These are phyloP conservation scores for Xanthoconium stramineum DNA, from an alignment of 768 basidiomycete species.

Conservation along the genomic window DNA sequence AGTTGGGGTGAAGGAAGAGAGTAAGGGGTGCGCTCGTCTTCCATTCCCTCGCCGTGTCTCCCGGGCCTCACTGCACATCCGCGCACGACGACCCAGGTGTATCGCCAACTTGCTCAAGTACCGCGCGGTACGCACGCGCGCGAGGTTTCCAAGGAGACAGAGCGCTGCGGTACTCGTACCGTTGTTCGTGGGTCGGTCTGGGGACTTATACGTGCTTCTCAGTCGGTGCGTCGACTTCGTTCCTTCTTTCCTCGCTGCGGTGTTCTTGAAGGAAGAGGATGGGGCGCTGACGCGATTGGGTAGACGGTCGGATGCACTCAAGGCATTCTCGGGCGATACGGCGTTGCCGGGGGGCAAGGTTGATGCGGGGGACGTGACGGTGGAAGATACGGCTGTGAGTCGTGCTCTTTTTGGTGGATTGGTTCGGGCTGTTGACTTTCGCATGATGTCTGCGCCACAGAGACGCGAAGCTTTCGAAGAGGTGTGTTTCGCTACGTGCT, in stretches of 20 bases:
- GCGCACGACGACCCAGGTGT: slow-evolving; percentile 10
- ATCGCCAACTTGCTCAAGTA: slow-evolving; percentile 26
- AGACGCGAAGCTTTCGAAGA: slow-evolving; percentile 89
- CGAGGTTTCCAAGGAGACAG: slow-evolving; percentile 50
- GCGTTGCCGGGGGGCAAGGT: slow-evolving; percentile 84
- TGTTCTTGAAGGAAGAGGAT: neutral
- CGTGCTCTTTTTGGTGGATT: neutral
- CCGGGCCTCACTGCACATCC: no score
- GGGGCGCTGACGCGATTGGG: no score
- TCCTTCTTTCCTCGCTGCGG: neutral
- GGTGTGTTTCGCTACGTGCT: slow-evolving; percentile 38
- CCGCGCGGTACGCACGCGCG: slow-evolving; percentile 28
- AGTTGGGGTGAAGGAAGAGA: slow-evolving; percentile 18
- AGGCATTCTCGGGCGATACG: slow-evolving; percentile 84
- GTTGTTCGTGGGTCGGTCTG: slow-evolving; percentile 77
- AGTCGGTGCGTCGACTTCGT: slow-evolving; percentile 55
- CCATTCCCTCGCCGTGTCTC: no score
- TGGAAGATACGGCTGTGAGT: slow-evolving; percentile 77
- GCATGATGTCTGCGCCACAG: slow-evolving; percentile 34
- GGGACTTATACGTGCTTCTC: slow-evolving; percentile 84
- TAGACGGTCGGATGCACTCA: slow-evolving; percentile 71
- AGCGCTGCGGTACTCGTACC: slow-evolving; percentile 80
- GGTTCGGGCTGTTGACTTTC: neutral
- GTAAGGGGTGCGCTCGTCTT: slow-evolving; percentile 13
- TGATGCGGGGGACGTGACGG: slow-evolving; percentile 60